A percentile compares a stretch with the other conserved stretches of the same genome.
These are phyloP conservation scores for Glebionis coronaria DNA, from an alignment of 129 eudicot genomes.

Conservation along the genomic window DNA sequence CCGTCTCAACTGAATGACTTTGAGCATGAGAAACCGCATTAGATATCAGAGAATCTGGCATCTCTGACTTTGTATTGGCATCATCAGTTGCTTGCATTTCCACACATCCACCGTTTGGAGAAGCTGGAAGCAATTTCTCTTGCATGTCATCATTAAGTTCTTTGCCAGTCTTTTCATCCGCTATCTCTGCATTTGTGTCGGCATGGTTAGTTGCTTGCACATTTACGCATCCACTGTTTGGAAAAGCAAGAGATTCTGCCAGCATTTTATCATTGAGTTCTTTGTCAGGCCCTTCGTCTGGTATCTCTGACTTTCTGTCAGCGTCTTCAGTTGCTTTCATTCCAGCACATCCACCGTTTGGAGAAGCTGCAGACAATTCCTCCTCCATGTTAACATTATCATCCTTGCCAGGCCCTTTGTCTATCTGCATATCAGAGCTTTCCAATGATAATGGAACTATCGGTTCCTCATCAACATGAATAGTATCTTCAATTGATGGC, in stretches of 20 bases:
- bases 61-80: conserved; percentile 3
- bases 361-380: conserved; percentile 18
- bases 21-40: not conserved
- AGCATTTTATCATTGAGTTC: conserved; percentile 17
- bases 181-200: not conserved
- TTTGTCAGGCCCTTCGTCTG: not conserved
- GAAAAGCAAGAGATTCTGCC: conserved; percentile 13
- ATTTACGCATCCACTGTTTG: conserved; percentile 1
- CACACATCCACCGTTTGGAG: conserved; percentile 6
- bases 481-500: conserved; percentile 24
- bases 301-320: not conserved
- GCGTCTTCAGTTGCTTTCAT: conserved; percentile 18
- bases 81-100: conserved; percentile 17
- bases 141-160: conserved; percentile 21
- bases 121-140: conserved; percentile 19
- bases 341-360: conserved; percentile 3
- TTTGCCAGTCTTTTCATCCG: not conserved
- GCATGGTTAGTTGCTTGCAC: conserved; percentile 19
- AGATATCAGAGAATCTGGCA: not conserved
- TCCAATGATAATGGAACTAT: conserved; percentile 16
- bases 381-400: conserved; percentile 20
- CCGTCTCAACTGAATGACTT: conserved; percentile 17
- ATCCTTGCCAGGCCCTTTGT: conserved; percentile 15
- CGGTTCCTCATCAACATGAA: conserved; percentile 16
- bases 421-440: conserved; percentile 22